phyloP scores from a whole-genome alignment of 2,329 filamentous ascomycete species.

The Biscogniauxia marginata region DNA sequence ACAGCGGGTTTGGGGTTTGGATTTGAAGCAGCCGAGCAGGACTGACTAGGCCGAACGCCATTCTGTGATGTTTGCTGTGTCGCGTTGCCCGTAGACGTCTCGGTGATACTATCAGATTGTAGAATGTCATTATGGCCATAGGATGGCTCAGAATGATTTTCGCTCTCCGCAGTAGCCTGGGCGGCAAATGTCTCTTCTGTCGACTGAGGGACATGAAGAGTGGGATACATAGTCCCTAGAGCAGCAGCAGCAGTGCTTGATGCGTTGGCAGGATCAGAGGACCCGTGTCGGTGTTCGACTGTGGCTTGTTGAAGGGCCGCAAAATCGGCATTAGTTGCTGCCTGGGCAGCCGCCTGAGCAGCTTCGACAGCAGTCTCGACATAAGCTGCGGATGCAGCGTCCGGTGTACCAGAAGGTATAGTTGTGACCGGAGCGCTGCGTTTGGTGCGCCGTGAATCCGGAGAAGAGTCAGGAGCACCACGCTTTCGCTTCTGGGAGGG shows the following conservation, averaged over 20 bases:
- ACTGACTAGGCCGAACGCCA: conserved; percentile 35
- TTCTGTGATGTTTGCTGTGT: conserved; percentile 36
- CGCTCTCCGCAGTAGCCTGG: conserved; percentile 42
- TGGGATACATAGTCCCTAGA: conserved; percentile 57
- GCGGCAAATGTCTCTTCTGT: conserved; percentile 60
- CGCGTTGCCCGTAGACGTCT: conserved; percentile 29
- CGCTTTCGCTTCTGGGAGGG: conserved; percentile 58
- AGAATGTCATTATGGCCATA: conserved; percentile 35
- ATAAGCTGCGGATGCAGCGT: conserved; percentile 48
- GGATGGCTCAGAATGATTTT: conserved; percentile 37
- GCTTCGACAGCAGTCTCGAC: conserved; percentile 54
- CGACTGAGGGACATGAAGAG: conserved; percentile 55
- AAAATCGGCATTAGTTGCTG: conserved; percentile 50
- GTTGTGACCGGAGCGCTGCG: conserved; percentile 45
- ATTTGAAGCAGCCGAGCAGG: conserved; percentile 41
- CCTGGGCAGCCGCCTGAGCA: conserved; percentile 39
- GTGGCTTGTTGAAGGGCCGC: conserved; percentile 56
- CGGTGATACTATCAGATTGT: conserved; percentile 36
- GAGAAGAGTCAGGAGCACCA: conserved; percentile 43
- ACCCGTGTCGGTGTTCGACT: conserved; percentile 42
- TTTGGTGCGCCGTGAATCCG: conserved; percentile 50
- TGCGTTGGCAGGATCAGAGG: conserved; percentile 51
- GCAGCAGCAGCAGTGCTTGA: conserved; percentile 61
- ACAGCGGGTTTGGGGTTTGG: conserved; percentile 74
- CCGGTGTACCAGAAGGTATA: conserved; percentile 39